Percentiles rank a stretch among this genome's conserved stretches.
These are phyloP conservation scores for Neurospora discreta DNA, from an alignment of 495 filamentous ascomycete genomes.

Conservation along the genomic window DNA sequence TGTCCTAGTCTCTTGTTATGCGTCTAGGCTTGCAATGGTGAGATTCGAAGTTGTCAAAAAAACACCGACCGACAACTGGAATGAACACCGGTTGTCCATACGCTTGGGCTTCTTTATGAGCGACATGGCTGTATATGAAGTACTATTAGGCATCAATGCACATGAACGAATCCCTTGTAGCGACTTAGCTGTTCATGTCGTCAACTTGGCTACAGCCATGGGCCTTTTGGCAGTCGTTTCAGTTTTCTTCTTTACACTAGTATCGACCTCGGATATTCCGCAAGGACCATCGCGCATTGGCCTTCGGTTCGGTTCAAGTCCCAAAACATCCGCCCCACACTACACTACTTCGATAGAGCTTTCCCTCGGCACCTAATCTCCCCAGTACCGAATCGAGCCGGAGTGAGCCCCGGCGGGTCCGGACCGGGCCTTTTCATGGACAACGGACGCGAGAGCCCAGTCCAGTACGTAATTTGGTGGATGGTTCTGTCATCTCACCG, in stretches of 20 bases:
- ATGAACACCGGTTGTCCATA: background rate
- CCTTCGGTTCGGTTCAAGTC: background rate
- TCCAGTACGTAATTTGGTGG: background rate
- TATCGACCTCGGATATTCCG: background rate
- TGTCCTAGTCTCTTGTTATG: background rate
- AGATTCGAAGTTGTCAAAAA: background rate
- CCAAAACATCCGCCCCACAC: background rate
- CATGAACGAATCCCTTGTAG: background rate
- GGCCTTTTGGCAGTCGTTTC: background rate
- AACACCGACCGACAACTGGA: background rate
- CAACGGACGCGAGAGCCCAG: background rate
- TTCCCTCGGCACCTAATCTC: background rate
- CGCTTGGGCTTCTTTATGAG: too few relatives aligned
- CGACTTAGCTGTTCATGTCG: background rate
- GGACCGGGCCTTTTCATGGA: background rate
- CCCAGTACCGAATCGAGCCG: background rate
- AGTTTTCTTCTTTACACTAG: background rate
- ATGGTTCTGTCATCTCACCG: background rate
- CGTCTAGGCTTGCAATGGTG: background rate
- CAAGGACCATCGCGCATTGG: background rate
- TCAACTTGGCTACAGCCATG: background rate
- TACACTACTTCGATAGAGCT: background rate
- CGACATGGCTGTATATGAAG: background rate
- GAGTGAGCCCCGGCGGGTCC: background rate
- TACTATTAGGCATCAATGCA: background rate